A percentile compares a stretch with the other conserved stretches of the same genome.
Conservation (phyloP, 768 basidiomycete species). For the Auriscalpium vulgare region DNA sequence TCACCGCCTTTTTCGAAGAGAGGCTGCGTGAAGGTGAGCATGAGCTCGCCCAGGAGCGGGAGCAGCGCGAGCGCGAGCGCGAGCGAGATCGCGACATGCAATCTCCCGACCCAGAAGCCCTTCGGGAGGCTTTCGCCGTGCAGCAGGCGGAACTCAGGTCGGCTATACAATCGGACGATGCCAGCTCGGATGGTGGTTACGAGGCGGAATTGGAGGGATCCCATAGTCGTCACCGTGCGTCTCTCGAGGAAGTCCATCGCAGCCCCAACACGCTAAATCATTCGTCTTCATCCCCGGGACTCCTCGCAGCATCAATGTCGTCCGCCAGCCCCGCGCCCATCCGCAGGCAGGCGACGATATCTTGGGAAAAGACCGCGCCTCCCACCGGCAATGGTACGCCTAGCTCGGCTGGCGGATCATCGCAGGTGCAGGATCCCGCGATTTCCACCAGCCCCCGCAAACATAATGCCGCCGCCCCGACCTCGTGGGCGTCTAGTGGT, state of each 20-base stretch:
- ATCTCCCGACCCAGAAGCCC: slow-evolving; percentile 22
- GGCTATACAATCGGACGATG: slow-evolving; percentile 58
- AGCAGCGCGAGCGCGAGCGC: slow-evolving; percentile 36
- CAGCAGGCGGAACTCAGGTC: slow-evolving; percentile 50
- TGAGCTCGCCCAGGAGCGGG: slow-evolving; percentile 51
- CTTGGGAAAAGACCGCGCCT: slow-evolving; percentile 53
- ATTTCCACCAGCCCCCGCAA: slow-evolving; percentile 57
- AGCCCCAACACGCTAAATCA: slow-evolving; percentile 40
- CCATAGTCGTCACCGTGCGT: slow-evolving; percentile 71
- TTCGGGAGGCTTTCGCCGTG: slow-evolving; percentile 55
- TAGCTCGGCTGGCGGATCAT: slow-evolving; percentile 38
- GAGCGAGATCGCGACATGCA: slow-evolving; percentile 52
- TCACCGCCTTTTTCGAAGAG: slow-evolving; percentile 93
- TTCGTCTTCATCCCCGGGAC: slow-evolving; percentile 45
- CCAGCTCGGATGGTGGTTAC: slow-evolving; percentile 75
- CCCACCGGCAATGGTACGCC: slow-evolving; percentile 28
- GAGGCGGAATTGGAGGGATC: slow-evolving; percentile 65
- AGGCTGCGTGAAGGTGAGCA: slow-evolving; percentile 72
- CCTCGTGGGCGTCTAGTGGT: slow-evolving; percentile 18
- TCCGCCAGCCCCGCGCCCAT: slow-evolving; percentile 64
- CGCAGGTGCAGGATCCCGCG: slow-evolving; percentile 34
- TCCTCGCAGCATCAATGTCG: slow-evolving; percentile 58
- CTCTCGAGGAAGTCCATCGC: slow-evolving; percentile 34
- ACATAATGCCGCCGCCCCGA: slow-evolving; percentile 29
- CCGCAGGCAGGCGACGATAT: slow-evolving; percentile 56